A percentile compares a stretch with the other conserved stretches of the same genome.
Conservation (phyloP, 2,329 filamentous ascomycete genomes). For the Aspergillus sp. region DNA sequence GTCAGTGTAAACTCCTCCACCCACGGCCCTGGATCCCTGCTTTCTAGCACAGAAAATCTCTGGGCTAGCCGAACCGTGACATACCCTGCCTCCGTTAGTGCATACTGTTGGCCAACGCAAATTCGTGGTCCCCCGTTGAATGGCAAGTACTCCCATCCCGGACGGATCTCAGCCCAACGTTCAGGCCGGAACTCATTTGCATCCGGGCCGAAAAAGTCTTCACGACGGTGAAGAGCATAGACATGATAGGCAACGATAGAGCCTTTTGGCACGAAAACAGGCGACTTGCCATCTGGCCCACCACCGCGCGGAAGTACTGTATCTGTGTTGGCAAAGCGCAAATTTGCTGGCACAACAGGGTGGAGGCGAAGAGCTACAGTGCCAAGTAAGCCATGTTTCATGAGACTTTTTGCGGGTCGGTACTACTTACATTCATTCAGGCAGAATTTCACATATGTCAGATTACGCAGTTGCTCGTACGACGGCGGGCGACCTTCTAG, state of each 20-base stretch:
- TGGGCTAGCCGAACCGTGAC: constrained; percentile 37
- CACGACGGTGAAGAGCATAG: constrained; percentile 70
- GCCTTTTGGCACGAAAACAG: constrained; percentile 66
- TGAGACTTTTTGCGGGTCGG: not conserved
- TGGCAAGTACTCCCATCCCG: constrained; percentile 37
- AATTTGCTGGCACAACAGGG: constrained; percentile 47
- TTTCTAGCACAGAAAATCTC: constrained; percentile 32
- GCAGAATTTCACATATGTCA: constrained; percentile 27
- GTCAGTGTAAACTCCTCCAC: constrained; percentile 27
- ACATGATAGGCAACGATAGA: constrained; percentile 66
- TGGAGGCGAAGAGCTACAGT: constrained; percentile 42
- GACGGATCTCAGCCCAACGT: constrained; percentile 43
- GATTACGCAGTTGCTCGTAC: constrained; percentile 26
- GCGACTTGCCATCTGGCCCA: constrained; percentile 59
- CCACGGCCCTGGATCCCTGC: constrained; percentile 31
- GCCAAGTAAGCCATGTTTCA: not conserved
- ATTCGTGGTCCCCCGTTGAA: constrained; percentile 38
- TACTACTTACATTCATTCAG: constrained; percentile 27
- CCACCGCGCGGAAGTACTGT: constrained; percentile 54
- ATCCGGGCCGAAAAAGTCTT: constrained; percentile 48
- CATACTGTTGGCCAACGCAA: constrained; percentile 40
- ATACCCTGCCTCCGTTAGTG: constrained; percentile 40
- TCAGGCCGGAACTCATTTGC: constrained; percentile 51
- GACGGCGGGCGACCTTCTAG: constrained; percentile 23
- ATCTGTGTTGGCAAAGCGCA: constrained; percentile 36